Evolutionary conservation across 2,329 filamentous ascomycete genomes (phyloP).

Genomic region (Aspergillus sp.): DNA sequence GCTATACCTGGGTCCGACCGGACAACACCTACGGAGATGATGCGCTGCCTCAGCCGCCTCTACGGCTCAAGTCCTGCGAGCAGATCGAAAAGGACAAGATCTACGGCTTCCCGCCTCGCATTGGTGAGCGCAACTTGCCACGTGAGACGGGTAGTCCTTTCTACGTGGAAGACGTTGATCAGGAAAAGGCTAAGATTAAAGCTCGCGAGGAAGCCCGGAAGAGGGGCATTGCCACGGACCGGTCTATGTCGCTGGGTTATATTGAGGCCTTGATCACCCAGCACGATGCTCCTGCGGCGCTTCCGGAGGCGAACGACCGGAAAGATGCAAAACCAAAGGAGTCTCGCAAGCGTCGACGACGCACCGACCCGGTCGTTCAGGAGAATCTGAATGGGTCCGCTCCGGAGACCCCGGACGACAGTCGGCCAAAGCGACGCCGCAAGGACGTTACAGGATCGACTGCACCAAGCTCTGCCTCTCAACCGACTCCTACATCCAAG

Average conservation of each 20-base stretch:
- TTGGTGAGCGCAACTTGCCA: constrained; percentile 32
- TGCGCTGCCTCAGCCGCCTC: constrained; percentile 24
- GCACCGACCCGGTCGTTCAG: constrained; percentile 3
- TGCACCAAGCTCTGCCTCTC: background rate
- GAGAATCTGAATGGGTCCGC: background rate
- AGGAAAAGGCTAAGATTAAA: constrained; percentile 20
- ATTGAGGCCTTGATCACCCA: constrained; percentile 20
- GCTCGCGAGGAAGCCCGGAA: constrained; percentile 22
- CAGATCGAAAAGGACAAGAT: constrained; percentile 30
- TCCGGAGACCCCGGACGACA: constrained; percentile 4
- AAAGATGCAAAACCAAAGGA: constrained; percentile 6
- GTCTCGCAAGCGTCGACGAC: constrained; percentile 20
- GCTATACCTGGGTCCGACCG: constrained; percentile 25
- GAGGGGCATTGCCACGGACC: constrained; percentile 19
- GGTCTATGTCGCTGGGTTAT: constrained; percentile 16
- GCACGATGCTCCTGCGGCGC: constrained; percentile 10
- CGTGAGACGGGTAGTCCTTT: constrained; percentile 17
- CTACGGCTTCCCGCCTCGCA: constrained; percentile 30
- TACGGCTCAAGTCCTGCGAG: constrained; percentile 24
- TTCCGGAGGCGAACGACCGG: background rate
- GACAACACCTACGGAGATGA: constrained; percentile 27
- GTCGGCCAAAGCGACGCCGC: constrained; percentile 13
- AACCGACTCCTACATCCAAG: constrained; percentile 5
- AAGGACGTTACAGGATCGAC: constrained; percentile 4
- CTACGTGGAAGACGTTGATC: constrained; percentile 23